A percentile compares a stretch with the other conserved stretches of the same genome.
Conservation (phyloP, 2,329 filamentous ascomycete species). For the Cryphonectria japonica region DNA sequence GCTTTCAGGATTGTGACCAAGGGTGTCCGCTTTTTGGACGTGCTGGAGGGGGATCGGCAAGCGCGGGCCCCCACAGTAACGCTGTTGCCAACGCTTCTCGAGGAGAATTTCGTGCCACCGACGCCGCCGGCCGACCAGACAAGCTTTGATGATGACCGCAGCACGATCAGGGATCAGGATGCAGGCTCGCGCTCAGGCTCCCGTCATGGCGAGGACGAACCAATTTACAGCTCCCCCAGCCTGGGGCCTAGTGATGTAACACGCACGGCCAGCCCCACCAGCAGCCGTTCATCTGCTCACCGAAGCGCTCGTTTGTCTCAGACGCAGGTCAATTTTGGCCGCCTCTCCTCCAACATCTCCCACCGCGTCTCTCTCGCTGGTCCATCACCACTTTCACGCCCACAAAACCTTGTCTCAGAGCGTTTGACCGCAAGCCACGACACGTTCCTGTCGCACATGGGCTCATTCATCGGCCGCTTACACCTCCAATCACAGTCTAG, state of each 20-base stretch:
- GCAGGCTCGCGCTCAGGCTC: conserved; percentile 49
- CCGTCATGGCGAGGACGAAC: conserved; percentile 41
- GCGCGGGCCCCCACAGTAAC: conserved; percentile 56
- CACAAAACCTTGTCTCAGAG: conserved; percentile 80
- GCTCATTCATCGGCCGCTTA: conserved; percentile 87
- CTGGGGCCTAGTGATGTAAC: conserved; percentile 37
- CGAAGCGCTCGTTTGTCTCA: conserved; percentile 43
- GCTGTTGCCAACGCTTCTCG: conserved; percentile 62
- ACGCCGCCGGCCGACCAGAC: conserved; percentile 66
- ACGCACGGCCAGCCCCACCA: conserved; percentile 42
- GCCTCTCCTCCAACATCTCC: conserved; percentile 60
- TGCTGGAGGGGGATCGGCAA: conserved; percentile 70
- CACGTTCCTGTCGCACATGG: conserved; percentile 85
- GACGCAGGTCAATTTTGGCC: conserved; percentile 43
- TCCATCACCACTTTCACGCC: conserved; percentile 63
- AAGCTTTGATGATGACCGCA: conserved; percentile 48
- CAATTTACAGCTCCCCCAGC: conserved; percentile 35
- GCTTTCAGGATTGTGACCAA: conserved; percentile 94
- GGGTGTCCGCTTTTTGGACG: conserved; percentile 85
- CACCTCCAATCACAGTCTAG: conserved; percentile 92
- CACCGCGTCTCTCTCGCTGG: conserved; percentile 80
- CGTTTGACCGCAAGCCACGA: conserved; percentile 81
- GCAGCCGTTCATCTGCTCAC: conserved; percentile 53
- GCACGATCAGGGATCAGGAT: conserved; percentile 39
- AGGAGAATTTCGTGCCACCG: conserved; percentile 62